A percentile compares a stretch with the other conserved stretches of the same genome.
Evolutionary conservation across 177 flowering plant species (phyloP).

Genomic region (Telopea speciosissima): DNA sequence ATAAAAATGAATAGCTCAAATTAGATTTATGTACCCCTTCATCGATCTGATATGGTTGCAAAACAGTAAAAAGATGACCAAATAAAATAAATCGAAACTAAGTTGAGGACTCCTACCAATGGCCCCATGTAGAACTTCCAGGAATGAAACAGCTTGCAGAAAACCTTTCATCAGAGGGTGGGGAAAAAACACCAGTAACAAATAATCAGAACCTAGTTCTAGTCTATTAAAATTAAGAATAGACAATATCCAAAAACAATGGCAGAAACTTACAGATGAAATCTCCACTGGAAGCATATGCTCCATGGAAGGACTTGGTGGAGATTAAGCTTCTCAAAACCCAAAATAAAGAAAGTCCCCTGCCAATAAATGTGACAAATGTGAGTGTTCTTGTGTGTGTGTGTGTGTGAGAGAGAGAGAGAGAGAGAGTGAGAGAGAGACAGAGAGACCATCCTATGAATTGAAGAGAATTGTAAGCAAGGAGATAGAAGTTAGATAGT

Average conservation of each 20-base stretch:
- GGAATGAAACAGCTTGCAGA: conserved; percentile 54
- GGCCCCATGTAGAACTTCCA: conserved; percentile 89
- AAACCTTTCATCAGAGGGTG: conserved; percentile 38
- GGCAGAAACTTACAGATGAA: conserved; percentile 39
- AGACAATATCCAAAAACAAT: neutral
- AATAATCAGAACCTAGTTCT: neutral
- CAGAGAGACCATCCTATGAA: conserved; percentile 53
- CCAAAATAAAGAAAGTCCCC: conserved; percentile 46
- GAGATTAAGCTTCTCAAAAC: conserved; percentile 32
- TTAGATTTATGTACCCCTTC: neutral
- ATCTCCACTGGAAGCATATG: conserved; percentile 63
- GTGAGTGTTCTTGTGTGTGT: conserved; percentile 4
- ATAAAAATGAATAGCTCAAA: neutral
- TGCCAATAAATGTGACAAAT: conserved; percentile 19
- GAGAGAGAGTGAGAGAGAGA: conserved; percentile 4
- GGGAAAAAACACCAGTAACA: neutral
- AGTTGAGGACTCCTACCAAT: conserved; percentile 37
- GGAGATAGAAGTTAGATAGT: conserved; percentile 44
- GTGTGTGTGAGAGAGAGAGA: conserved; percentile 7
- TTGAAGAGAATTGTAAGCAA: conserved; percentile 63
- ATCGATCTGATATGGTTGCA: neutral
- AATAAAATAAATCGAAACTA: neutral
- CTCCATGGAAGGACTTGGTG: conserved; percentile 39
- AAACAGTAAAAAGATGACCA: neutral
- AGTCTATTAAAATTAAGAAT: neutral